These are phyloP conservation scores for Candolleomyces efflorescens DNA, from an alignment of 768 basidiomycete genomes.

Conservation along the genomic window DNA sequence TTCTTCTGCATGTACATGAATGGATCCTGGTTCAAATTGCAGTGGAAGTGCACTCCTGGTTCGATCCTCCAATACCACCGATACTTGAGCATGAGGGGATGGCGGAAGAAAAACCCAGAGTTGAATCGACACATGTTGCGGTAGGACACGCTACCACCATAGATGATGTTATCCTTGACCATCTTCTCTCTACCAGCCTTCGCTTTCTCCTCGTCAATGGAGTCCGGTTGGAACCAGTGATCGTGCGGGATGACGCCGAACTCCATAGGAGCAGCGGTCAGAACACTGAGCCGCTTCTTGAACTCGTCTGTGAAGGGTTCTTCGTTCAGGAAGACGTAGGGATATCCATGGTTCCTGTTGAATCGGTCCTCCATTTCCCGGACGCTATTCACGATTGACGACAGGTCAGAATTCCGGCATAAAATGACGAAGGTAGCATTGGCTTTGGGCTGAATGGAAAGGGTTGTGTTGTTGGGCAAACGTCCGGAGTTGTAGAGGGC, in stretches of 20 bases:
- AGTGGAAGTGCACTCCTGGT: constrained; percentile 73
- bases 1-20: constrained; percentile 70
- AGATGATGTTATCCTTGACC: constrained; percentile 43
- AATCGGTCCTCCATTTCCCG: constrained; percentile 79
- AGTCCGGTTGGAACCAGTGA: constrained; percentile 72
- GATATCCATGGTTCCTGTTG: constrained; percentile 73
- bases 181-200: constrained; percentile 53
- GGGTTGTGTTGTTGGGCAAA: constrained; percentile 13
- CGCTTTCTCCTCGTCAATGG: constrained; percentile 70
- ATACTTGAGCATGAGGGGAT: constrained; percentile 60
- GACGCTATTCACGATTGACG: constrained; percentile 62
- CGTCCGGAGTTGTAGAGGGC: constrained; percentile 8
- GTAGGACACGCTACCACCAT: constrained; percentile 40
- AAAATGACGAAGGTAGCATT: constrained; percentile 50
- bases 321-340: constrained; percentile 87
- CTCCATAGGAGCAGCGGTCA: constrained; percentile 25
- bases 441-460: constrained; percentile 20
- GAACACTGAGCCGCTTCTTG: constrained; percentile 38
- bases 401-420: constrained; percentile 61
- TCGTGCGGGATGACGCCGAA: constrained; percentile 63
- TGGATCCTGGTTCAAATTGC: constrained; percentile 62
- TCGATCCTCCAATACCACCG: constrained; percentile 82
- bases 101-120: constrained; percentile 72
- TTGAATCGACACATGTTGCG: constrained; percentile 72
- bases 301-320: constrained; percentile 73